Base-by-base conservation (phyloP, 1,284 basidiomycete genomes). In the Filobasidium uniguttulatum region DNA sequence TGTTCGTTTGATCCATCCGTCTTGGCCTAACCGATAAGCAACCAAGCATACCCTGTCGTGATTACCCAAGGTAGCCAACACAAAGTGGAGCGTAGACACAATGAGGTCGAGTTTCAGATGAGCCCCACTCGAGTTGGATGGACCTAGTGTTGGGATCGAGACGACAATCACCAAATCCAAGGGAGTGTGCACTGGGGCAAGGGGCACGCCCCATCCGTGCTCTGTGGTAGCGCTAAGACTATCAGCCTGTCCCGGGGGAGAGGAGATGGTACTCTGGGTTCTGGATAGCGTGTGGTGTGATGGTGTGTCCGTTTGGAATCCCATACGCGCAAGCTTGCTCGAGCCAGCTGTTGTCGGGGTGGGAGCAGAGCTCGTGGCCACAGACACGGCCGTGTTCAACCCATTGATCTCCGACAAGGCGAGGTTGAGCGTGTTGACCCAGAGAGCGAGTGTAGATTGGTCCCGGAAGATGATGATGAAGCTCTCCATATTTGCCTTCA, bases 401-500 rank as follows among this genome's bases (percentile, higher is more conserved):
- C 29, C 36, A 20, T 56, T 54, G 36, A 52, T 49, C 19, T 63
- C 62, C 7, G 62, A 59, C 30, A 91, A 19, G 90, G 78, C 2
- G 35, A 75, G 71, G 59, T 83, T 78, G 55, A 96, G 82, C 52
- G 82, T 83, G 35, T 73, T 74, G 61, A 77, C 81, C 93, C 93
- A 97, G 0, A 82, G 77, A 62, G 93, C 86, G 52, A 91, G 75
- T 3, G 82, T 83, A n/a, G 78, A 74, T n/a, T 82, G 77, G 52
- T 96, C 86, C 59, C 82, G 83, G 77, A 96, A 98, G 60, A 86
- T 82, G 47, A 98, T 77, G 60, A 94, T 88, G 69, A 98, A 96
- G 38, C 83, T 84, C 57, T 94, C 90, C 48, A 94, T 73, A 31
- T 77, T 76, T 62, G 96, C 88, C 67, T 91, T 85, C 85, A 96